phyloP scores from a whole-genome alignment of 2,329 filamentous ascomycete genomes.

The Pyrenochaeta sp. region DNA sequence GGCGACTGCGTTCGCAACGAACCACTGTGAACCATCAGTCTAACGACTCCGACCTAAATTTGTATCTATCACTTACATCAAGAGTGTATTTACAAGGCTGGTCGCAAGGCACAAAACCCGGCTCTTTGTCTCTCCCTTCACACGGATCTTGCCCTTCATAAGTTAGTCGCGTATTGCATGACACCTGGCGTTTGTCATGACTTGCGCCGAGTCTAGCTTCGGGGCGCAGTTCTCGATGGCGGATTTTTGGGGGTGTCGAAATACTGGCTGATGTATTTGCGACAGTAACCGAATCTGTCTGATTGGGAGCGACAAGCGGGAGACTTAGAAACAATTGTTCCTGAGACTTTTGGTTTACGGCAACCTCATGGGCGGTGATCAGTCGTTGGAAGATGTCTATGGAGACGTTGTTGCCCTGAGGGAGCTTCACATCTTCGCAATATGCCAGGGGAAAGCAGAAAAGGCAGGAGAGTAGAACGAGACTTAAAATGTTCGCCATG shows the following conservation, averaged over 20 bases:
- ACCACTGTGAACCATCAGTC: background rate
- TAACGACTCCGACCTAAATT: background rate
- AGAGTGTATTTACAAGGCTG: conserved; percentile 1
- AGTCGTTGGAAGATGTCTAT: conserved; percentile 1
- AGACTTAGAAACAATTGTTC: conserved; percentile 5
- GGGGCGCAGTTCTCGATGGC: background rate
- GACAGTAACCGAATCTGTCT: background rate
- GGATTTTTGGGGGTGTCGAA: background rate
- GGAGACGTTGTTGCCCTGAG: conserved; percentile 3
- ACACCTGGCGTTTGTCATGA: background rate
- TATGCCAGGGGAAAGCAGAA: background rate
- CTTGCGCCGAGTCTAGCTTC: background rate
- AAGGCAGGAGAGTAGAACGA: background rate
- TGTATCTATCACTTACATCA: background rate
- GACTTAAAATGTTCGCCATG: background rate
- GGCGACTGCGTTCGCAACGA: background rate
- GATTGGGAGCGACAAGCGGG: conserved; percentile 1
- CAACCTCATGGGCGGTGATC: conserved; percentile 3
- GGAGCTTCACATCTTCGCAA: background rate
- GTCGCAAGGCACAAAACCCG: background rate
- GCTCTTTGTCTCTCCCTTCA: background rate
- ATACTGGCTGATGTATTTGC: background rate
- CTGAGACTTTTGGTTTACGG: conserved; percentile 3
- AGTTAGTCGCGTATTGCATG: background rate
- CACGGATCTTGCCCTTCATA: conserved; percentile 1